phyloP scores from a whole-genome alignment of 108 stramenopile species.

The Pseudonitzschia multistriata region DNA sequence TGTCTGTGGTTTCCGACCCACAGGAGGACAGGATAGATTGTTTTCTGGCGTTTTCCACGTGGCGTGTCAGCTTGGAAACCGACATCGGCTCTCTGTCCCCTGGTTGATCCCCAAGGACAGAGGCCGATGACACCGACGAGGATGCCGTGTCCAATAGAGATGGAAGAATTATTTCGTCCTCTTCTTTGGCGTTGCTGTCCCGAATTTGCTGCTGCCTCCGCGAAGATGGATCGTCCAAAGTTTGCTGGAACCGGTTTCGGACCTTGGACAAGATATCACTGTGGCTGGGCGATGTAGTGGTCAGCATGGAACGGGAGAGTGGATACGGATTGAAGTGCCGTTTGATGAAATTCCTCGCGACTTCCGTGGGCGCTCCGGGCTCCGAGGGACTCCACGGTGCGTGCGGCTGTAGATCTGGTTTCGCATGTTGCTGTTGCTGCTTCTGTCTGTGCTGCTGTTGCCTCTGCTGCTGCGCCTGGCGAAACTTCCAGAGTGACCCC shows the following conservation, averaged over 20 bases:
- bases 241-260: neutral
- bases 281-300: neutral
- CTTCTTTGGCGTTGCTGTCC: neutral
- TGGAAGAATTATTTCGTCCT: neutral
- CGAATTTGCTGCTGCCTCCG: neutral
- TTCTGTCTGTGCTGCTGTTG: neutral
- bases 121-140: conserved; percentile 1
- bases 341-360: conserved; percentile 21
- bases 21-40: conserved; percentile 6
- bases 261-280: conserved; percentile 3
- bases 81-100: neutral
- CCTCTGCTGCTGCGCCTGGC: neutral
- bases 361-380: conserved; percentile 36
- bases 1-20: conserved; percentile 4
- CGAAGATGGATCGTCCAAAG: neutral
- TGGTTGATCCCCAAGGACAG: neutral
- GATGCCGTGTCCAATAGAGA: neutral
- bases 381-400: conserved; percentile 13
- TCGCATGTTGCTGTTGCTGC: no score
- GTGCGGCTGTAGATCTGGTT: no score
- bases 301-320: neutral
- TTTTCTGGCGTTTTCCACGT: conserved; percentile 13
- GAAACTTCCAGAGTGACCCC: no score
- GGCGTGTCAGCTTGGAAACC: neutral
- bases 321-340: neutral